Evolutionary conservation across 169 alveolate genomes (phyloP), one percentile per base, ranked within the genome.

Genomic region (Eimeria falciformis): DNA sequence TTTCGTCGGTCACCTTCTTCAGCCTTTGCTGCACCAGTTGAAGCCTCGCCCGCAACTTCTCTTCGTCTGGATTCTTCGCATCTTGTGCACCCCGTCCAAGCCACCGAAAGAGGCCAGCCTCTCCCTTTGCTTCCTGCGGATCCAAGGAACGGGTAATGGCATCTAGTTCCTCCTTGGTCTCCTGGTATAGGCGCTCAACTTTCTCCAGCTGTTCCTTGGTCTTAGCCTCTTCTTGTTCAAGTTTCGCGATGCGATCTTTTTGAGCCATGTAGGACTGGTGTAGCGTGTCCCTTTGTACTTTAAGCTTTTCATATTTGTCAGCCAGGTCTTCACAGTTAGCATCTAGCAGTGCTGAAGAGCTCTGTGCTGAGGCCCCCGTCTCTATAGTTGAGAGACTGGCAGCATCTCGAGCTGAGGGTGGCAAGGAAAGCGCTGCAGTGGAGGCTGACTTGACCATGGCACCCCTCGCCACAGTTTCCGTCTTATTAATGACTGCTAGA

Each of bases 291-390:
- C 89, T 2, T 65, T 81, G 89, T 2, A 65, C 73, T 46, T 81
- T 81, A 25, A 81, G 77, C 55, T 55, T 55, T 50, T 81, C 89
- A 33, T 81, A 81, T 75, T 81, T 81, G 27, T 40, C 73, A 81
- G 77, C 56, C 71, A 56, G 47, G 45, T 81, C 89, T 4, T 50
- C 73, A 21, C 75, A 43, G 75, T 25, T 55, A 46, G 65, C 75
- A 37, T 81, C 89, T 55, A 81, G 77, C 73, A 53, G 77, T 3
- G 89, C 89, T 43, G 89, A 81, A 55, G 89, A 29, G 89, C 89
- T 81, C 56, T 81, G 89, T 1, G 89, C 47, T 21, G 89, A 23
- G 43, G 55, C 40, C 29, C 89, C 77, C 9, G 77, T 55, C 2
- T 81, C 46, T 40, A 55, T 18, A 4, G 75, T 27, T 5, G 75